Percentiles rank a stretch among this genome's conserved stretches.
Evolutionary conservation across 768 basidiomycete genomes (phyloP).

Genomic region (Boletus rufocinnamomeus): DNA sequence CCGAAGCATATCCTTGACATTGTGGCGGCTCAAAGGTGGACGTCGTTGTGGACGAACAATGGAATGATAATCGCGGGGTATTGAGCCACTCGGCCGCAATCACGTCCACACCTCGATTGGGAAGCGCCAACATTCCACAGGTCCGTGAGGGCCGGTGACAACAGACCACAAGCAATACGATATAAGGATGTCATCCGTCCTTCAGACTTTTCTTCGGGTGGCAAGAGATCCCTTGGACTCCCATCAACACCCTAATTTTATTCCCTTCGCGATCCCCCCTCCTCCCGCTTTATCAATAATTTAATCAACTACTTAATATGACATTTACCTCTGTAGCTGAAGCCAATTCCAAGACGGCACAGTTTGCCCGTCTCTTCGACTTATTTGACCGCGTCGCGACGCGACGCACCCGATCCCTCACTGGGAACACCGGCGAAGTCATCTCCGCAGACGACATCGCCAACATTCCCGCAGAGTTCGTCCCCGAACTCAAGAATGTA

Average conservation of each 20-base stretch:
- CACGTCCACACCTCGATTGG: slow-evolving; percentile 11
- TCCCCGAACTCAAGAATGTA: slow-evolving; percentile 40
- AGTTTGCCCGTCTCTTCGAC: slow-evolving; percentile 55
- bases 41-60: slow-evolving; percentile 18
- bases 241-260: background rate
- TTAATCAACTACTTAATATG: slow-evolving; percentile 23
- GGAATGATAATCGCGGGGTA: background rate
- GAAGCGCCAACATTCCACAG: slow-evolving; percentile 3
- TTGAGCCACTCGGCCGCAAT: slow-evolving; percentile 27
- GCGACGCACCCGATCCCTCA: slow-evolving; percentile 37
- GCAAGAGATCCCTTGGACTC: slow-evolving; percentile 2
- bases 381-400: slow-evolving; percentile 56
- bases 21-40: slow-evolving; percentile 3
- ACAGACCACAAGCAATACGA: slow-evolving; percentile 17
- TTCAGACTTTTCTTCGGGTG: background rate
- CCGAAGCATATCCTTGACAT: background rate
- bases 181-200: slow-evolving; percentile 20
- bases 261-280: background rate
- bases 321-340: slow-evolving; percentile 19
- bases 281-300: slow-evolving; percentile 3
- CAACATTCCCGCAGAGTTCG: slow-evolving; percentile 31
- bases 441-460: slow-evolving; percentile 35
- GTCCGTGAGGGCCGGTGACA: background rate
- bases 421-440: slow-evolving; percentile 16
- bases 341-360: slow-evolving; percentile 44